These are phyloP conservation scores for Herpetomonas muscarum DNA, from an alignment of 208 protist genomes.

Conservation along the genomic window DNA sequence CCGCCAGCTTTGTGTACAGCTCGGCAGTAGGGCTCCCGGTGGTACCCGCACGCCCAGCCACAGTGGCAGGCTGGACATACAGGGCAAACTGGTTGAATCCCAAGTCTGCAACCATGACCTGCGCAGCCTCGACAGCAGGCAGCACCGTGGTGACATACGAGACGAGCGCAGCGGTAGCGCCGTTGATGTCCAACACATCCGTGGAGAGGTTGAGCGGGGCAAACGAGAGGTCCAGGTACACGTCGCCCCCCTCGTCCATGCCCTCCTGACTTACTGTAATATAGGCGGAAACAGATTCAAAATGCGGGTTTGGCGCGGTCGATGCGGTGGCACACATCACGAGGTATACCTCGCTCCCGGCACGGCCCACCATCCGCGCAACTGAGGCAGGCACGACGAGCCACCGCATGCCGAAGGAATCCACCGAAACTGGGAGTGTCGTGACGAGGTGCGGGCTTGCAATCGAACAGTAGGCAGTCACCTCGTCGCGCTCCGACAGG, in stretches of 20 bases:
- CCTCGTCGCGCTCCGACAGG: conserved; percentile 9
- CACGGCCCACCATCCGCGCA: conserved; percentile 17
- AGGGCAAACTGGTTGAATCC: conserved; percentile 29
- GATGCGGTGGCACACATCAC: conserved; percentile 59
- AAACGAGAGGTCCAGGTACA: conserved; percentile 39
- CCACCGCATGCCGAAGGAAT: conserved; percentile 35
- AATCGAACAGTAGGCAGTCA: conserved; percentile 10
- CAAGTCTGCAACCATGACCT: conserved; percentile 26
- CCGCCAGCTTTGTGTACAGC: conserved; percentile 20
- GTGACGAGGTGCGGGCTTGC: conserved; percentile 12
- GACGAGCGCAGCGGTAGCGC: not conserved
- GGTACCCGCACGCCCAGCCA: not conserved
- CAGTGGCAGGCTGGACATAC: conserved; percentile 29
- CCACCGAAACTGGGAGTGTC: conserved; percentile 21
- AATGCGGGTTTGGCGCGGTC: conserved; percentile 20
- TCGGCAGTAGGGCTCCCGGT: conserved; percentile 19
- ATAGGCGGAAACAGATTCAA: conserved; percentile 46
- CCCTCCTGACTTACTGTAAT: conserved; percentile 31
- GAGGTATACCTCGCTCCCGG: conserved; percentile 22
- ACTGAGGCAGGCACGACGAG: conserved; percentile 29
- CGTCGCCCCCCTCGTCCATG: conserved; percentile 12
- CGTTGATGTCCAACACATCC: conserved; percentile 19
- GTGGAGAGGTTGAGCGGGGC: conserved; percentile 25
- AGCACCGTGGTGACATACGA: conserved; percentile 15
- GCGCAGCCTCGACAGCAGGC: not conserved